Percentiles rank a stretch among this genome's conserved stretches.
Evolutionary conservation across 1,284 basidiomycete genomes (phyloP).

Genomic region (Nidula niveotomentosa): DNA sequence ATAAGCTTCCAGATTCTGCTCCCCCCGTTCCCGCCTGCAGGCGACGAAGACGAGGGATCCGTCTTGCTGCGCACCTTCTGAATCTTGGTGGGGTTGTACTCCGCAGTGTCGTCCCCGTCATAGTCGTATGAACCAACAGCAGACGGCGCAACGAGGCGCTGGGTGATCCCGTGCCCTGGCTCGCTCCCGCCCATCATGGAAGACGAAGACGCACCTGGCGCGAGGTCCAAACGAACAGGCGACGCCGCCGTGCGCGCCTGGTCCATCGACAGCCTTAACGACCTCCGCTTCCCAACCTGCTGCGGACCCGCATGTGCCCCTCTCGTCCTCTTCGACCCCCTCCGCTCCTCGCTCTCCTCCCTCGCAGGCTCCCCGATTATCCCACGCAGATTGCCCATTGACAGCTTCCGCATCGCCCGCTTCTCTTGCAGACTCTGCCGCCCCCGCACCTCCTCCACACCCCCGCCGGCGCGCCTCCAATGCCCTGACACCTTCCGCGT

Average conservation of each 20-base stretch:
- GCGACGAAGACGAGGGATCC: no score
- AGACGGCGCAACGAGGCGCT: slow-evolving; percentile 9
- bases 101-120: no score
- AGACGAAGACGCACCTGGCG: slow-evolving; percentile 7
- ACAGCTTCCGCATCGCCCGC: slow-evolving; percentile 7
- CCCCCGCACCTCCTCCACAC: slow-evolving; percentile 9
- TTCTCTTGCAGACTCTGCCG: slow-evolving; percentile 34
- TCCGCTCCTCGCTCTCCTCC: slow-evolving; percentile 9
- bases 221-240: no score
- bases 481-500: slow-evolving; percentile 49
- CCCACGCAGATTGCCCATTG: slow-evolving; percentile 6
- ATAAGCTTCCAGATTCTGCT: slow-evolving; percentile 64
- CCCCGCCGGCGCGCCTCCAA: slow-evolving; percentile 24
- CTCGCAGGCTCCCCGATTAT: slow-evolving; percentile 5
- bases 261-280: slow-evolving; percentile 28
- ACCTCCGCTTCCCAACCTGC: slow-evolving; percentile 14
- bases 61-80: no score
- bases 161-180: background rate
- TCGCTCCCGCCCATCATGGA: slow-evolving; percentile 1
- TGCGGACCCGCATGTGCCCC: slow-evolving; percentile 5
- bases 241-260: slow-evolving; percentile 3
- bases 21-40: slow-evolving; percentile 26
- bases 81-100: no score
- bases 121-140: no score
- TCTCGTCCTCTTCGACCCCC: background rate